Evolutionary conservation across 257 asterid species (phyloP).

Genomic region (Solanum lignicaule): DNA sequence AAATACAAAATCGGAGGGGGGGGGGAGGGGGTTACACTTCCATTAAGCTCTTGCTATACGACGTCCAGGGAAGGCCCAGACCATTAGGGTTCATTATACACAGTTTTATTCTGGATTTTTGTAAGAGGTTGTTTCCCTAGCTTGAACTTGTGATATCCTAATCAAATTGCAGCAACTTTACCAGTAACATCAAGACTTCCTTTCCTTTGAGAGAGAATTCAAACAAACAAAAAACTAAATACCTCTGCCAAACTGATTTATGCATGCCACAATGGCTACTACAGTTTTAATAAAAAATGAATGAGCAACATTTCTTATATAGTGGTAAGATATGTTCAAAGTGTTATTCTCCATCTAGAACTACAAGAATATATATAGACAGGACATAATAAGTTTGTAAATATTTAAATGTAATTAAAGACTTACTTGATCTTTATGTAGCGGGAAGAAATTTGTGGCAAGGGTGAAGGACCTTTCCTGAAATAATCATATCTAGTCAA

Average conservation of each 20-base stretch:
- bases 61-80: not conserved
- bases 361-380: not conserved
- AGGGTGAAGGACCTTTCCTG: slow-evolving; percentile 1
- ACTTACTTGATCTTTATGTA: slow-evolving; percentile 14
- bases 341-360: no score
- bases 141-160: not conserved
- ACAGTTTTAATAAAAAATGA: not conserved
- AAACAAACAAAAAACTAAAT: no score
- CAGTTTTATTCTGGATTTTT: not conserved
- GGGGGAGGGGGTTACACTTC: not conserved
- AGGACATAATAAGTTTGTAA: not conserved
- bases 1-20: no score
- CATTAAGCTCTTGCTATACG: not conserved
- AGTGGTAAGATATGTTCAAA: not conserved
- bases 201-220: not conserved
- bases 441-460: slow-evolving; percentile 1
- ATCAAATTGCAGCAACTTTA: not conserved
- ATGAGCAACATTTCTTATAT: not conserved
- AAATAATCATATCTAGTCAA: not conserved
- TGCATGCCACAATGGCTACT: not conserved
- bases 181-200: not conserved
- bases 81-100: not conserved
- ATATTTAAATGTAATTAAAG: not conserved
- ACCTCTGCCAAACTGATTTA: not conserved
- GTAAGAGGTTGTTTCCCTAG: not conserved